A percentile compares a stretch with the other conserved stretches of the same genome.
phyloP scores from a whole-genome alignment of 2,329 filamentous ascomycete genomes.

The Botrytis byssoidea region DNA sequence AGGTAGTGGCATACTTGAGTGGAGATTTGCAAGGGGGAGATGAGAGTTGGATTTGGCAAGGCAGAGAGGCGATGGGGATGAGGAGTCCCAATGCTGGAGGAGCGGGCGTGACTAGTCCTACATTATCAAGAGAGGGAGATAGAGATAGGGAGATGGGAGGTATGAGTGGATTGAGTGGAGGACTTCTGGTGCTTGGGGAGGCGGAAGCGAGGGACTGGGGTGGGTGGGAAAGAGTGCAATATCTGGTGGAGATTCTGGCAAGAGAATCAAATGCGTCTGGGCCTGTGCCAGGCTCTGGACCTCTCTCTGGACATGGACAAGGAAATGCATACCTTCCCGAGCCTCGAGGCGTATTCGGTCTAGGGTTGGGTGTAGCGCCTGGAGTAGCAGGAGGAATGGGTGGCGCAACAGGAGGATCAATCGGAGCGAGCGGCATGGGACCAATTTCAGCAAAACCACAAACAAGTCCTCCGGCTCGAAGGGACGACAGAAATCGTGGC shows the following conservation, averaged over 20 bases:
- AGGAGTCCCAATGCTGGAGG: conserved; percentile 30
- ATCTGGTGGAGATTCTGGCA: conserved; percentile 55
- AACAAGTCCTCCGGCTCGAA: not conserved
- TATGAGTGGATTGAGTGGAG: not conserved
- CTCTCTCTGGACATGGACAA: not conserved
- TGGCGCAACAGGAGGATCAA: not conserved
- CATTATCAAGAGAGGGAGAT: conserved; percentile 29
- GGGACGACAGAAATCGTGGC: conserved; percentile 23
- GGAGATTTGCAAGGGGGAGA: conserved; percentile 81
- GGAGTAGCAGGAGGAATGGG: not conserved
- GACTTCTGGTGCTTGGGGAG: conserved; percentile 46
- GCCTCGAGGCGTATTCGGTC: not conserved
- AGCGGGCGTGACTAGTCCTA: conserved; percentile 24
- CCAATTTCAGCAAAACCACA: not conserved
- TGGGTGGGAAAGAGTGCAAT: conserved; percentile 75
- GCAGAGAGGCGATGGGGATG: conserved; percentile 50
- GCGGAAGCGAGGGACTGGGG: conserved; percentile 68
- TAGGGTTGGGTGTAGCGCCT: conserved; percentile 14
- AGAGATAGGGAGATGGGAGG: conserved; percentile 41
- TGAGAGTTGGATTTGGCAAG: conserved; percentile 82
- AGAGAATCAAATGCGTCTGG: conserved; percentile 28
- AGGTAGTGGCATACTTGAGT: conserved; percentile 81
- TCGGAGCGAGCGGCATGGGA: not conserved
- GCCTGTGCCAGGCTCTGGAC: not conserved
- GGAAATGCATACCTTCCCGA: not conserved